Evolutionary conservation across 495 filamentous ascomycete species (phyloP).

Genomic region (Aspergillus haitiensis): DNA sequence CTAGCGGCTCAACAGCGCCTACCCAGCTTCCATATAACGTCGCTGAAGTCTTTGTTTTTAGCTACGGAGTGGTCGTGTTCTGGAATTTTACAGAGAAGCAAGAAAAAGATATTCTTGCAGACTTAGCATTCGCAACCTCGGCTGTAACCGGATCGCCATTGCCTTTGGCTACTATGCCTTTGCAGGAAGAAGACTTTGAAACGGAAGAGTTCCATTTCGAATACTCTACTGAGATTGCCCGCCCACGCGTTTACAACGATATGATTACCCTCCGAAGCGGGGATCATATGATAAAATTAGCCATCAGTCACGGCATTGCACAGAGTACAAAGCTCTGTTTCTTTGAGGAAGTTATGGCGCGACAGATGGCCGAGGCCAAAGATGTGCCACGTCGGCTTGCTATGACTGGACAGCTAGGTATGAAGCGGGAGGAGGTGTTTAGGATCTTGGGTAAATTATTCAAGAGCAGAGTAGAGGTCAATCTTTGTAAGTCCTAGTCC

Average conservation of each 20-base stretch:
- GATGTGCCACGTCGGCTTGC: slow-evolving; percentile 86
- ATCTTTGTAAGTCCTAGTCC: slow-evolving; percentile 73
- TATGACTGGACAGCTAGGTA: slow-evolving; percentile 83
- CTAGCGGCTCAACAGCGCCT: slow-evolving; percentile 22
- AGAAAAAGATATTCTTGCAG: slow-evolving; percentile 94
- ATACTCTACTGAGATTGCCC: slow-evolving; percentile 79
- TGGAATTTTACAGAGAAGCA: slow-evolving; percentile 97
- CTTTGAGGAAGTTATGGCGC: slow-evolving; percentile 95
- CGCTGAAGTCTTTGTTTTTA: slow-evolving; percentile 97
- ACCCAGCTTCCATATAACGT: slow-evolving; percentile 67
- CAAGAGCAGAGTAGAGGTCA: slow-evolving; percentile 93
- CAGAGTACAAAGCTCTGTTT: slow-evolving; percentile 96
- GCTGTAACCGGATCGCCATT: slow-evolving; percentile 51
- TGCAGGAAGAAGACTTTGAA: slow-evolving; percentile 86
- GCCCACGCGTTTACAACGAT: slow-evolving; percentile 93
- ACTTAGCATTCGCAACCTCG: slow-evolving; percentile 83
- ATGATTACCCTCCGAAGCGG: slow-evolving; percentile 96
- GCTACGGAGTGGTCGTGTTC: slow-evolving; percentile 96
- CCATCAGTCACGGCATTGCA: slow-evolving; percentile 94
- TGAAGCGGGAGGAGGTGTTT: slow-evolving; percentile 90
- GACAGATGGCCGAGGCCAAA: slow-evolving; percentile 90
- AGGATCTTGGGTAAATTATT: slow-evolving; percentile 87
- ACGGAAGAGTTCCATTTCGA: slow-evolving; percentile 99
- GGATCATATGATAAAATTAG: slow-evolving; percentile 98
- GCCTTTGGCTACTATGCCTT: slow-evolving; percentile 65